Evolutionary conservation across 805 yeast genomes (phyloP), one percentile per base, ranked within the genome.

Genomic region (Lipomyces spencermartinsiae): DNA sequence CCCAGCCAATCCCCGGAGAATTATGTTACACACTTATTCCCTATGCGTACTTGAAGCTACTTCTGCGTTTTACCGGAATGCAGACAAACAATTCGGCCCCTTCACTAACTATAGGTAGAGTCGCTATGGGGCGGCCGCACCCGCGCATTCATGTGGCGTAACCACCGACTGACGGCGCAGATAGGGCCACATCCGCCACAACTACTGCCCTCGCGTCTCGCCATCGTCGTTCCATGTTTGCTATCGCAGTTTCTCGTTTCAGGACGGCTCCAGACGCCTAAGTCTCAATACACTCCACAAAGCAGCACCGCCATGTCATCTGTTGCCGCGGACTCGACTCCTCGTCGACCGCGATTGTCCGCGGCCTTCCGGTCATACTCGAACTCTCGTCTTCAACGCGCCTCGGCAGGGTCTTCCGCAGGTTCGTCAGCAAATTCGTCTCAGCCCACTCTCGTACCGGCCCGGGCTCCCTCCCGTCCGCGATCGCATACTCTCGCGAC

Each of bases 301-400:
- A 43, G n/a, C 49, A 43, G 16, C 49, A 43, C 22, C 49, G 22
- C 49, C 35, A 67, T 67, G 70, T 65, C 70, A 25, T 37, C 70
- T 12, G 60, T 39, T 29, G 65, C 68, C 29, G 63, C 70, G 29
- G 70, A 67, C 61, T 60, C 70, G 33, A 51, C 69, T 54, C 61
- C 69, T 19, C 70, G 72, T 16, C 63, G 72, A 29, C 72, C 73
- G 55, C 72, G 73, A 8, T 62, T 68, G 61, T 58, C 72, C 39
- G 73, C 73, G 29, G 72, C 73, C 37, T 70, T 70, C 60, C 64
- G 73, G 53, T 69, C 72, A 31, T 69, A 68, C 63, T 70, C 73
- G 33, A 62, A 56, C 65, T 66, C 72, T 53, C 67, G 73, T 14
- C 65, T 68, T 14, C 57, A 54, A 34, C 65, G 69, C 33, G 9